These are phyloP conservation scores for Tricholoma terreum DNA, from an alignment of 768 basidiomycete genomes.

Conservation along the genomic window DNA sequence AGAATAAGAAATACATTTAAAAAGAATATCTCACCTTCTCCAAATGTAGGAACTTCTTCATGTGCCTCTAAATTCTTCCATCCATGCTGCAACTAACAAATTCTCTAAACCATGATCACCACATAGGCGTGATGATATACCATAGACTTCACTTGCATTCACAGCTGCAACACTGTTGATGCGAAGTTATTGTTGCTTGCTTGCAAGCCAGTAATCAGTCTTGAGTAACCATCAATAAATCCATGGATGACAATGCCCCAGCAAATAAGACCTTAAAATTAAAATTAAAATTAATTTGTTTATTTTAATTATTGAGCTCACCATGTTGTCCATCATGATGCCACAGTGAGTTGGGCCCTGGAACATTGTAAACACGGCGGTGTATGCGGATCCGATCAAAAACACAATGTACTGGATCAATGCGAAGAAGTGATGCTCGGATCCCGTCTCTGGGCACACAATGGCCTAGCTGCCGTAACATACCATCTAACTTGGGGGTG, in stretches of 20 bases:
- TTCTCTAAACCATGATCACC: slow-evolving; percentile 42
- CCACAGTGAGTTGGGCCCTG: slow-evolving; percentile 32
- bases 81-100: slow-evolving; percentile 30
- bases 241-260: slow-evolving; percentile 34
- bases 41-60: slow-evolving; percentile 32
- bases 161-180: slow-evolving; percentile 34
- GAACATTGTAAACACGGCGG: slow-evolving; percentile 23
- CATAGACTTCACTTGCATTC: slow-evolving; percentile 18
- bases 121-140: slow-evolving; percentile 27
- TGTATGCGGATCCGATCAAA: slow-evolving; percentile 15
- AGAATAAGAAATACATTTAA: neutral
- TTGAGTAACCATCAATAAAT: slow-evolving; percentile 32
- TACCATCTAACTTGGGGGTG: too few relatives aligned
- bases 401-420: slow-evolving; percentile 16
- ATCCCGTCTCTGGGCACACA: slow-evolving; percentile 11
- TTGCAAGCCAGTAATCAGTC: slow-evolving; percentile 20
- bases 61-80: slow-evolving; percentile 19
- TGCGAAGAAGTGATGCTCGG: slow-evolving; percentile 11
- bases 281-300: neutral
- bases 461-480: slow-evolving; percentile 13
- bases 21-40: slow-evolving; percentile 23
- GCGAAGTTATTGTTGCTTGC: slow-evolving; percentile 38
- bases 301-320: slow-evolving; percentile 9
- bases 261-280: slow-evolving; percentile 24
- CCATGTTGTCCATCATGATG: slow-evolving; percentile 38